Conservation (phyloP, 352 stramenopile species). For the Globisporangium rhizosaccharum region DNA sequence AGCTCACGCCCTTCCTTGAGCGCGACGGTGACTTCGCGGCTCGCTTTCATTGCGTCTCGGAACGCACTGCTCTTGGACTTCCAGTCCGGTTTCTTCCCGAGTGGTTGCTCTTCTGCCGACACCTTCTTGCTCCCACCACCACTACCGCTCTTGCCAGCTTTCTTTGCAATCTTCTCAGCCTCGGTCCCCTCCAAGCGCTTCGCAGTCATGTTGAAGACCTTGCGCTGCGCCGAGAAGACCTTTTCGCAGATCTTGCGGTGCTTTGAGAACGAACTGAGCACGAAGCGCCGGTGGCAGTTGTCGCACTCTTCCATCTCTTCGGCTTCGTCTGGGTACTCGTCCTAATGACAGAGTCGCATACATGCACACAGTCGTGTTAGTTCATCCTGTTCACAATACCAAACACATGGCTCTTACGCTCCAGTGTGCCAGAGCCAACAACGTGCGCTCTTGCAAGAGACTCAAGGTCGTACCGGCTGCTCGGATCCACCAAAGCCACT, state of each 20-base stretch:
- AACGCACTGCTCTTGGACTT: slow-evolving; percentile 85
- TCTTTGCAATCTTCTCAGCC: slow-evolving; percentile 59
- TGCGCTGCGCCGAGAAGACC: slow-evolving; percentile 78
- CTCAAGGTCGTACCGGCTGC: slow-evolving; percentile 22
- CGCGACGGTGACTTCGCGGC: slow-evolving; percentile 52
- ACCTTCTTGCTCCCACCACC: slow-evolving; percentile 9
- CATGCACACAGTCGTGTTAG: too few relatives aligned
- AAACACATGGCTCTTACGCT: too few relatives aligned
- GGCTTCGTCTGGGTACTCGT: slow-evolving; percentile 42
- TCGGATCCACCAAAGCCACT: slow-evolving; percentile 32
- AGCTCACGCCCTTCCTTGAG: slow-evolving; percentile 66
- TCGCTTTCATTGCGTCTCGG: slow-evolving; percentile 84
- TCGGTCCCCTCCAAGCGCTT: slow-evolving; percentile 68
- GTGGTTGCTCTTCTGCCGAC: slow-evolving; percentile 39
- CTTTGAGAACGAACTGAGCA: slow-evolving; percentile 60
- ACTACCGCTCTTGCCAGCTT: slow-evolving; percentile 23
- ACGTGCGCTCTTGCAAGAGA: not conserved
- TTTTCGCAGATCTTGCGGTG: slow-evolving; percentile 86
- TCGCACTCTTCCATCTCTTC: slow-evolving; percentile 68
- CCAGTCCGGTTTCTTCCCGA: slow-evolving; percentile 73
- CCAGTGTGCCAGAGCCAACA: too few relatives aligned
- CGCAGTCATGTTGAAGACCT: slow-evolving; percentile 83
- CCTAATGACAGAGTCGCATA: slow-evolving; percentile 10
- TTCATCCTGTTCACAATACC: too few relatives aligned
- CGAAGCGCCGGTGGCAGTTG: slow-evolving; percentile 84